Evolutionary conservation across 225 moss, liverwort and hornwort genomes (phyloP), one percentile per base, ranked within the genome.

Genomic region (Straminergon stramineum): DNA sequence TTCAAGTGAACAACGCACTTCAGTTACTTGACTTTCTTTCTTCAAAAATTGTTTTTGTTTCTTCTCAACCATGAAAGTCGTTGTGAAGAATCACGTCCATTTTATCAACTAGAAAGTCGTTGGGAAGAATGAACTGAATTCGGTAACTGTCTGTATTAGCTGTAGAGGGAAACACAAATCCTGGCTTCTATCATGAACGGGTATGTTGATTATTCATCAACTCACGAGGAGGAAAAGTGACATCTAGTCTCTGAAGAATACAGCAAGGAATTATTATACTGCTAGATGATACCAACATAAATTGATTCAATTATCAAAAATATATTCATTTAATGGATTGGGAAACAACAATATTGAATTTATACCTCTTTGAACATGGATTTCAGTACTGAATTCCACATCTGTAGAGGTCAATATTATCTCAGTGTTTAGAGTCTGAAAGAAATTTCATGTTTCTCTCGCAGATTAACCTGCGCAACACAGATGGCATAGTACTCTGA

Each of bases 1-100:
- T 86, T 75, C 95, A 95, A 91, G 90, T 96, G 53, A 97, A 95
- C 83, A 93, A 96, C 84, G 95, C 96, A 69, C 92, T 97, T 62
- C 92, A 94, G 91, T 95, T 96, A 87, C 37, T 89, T 69, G 34
- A 58, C 66, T 58, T 75, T 63, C 24, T 85, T 48, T 20, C 39
- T 34, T 85, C 76, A 58, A 26, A 63, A 64, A 85, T 57, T 67
- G 39, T 67, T 41, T 67, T 30, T 63, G 64, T 20, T 43, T 74
- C 57, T 71, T 65, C 32, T 64, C 66, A 22, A 51, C 66, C 26
- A 67, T 43, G 48, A 81, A 60, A 43, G 75, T 77, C 31, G 14
- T 63, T 82, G 75, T 75, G 52, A 48, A 48, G 48, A 48, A 66
- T 56, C 79, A 79, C 71, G 32, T 81, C 60, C 67, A 89, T 32